A percentile compares a stretch with the other conserved stretches of the same genome.
phyloP scores from a whole-genome alignment of 2,329 filamentous ascomycete species.

The Pyricularia sp. region DNA sequence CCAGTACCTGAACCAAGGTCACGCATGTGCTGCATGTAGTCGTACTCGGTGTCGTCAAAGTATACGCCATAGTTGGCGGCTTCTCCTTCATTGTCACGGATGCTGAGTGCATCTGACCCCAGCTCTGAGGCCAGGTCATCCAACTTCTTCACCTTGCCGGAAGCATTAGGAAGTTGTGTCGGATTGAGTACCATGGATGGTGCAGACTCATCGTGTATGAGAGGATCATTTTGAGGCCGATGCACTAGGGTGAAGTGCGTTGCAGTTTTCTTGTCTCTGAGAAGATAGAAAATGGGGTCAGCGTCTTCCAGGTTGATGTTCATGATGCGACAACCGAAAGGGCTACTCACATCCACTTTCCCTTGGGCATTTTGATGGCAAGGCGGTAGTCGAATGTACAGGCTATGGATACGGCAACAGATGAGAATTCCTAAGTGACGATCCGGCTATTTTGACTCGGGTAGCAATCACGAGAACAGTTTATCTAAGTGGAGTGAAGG shows the following conservation, averaged over 20 bases:
- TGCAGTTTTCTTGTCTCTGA: slow-evolving; percentile 75
- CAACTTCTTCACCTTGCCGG: slow-evolving; percentile 52
- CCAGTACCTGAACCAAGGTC: slow-evolving; percentile 70
- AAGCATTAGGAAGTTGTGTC: slow-evolving; percentile 37
- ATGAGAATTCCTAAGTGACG: background rate
- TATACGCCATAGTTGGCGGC: slow-evolving; percentile 90
- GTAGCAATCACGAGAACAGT: background rate
- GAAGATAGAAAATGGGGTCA: background rate
- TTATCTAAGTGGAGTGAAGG: background rate
- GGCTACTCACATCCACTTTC: slow-evolving; percentile 57
- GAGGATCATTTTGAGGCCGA: slow-evolving; percentile 92
- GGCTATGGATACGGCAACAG: background rate
- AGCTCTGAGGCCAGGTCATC: slow-evolving; percentile 71
- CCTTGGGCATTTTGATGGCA: slow-evolving; percentile 56
- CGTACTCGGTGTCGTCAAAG: slow-evolving; percentile 91
- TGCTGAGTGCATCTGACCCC: slow-evolving; percentile 50
- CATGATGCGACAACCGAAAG: background rate
- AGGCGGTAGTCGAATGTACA: background rate
- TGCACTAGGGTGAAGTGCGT: slow-evolving; percentile 92
- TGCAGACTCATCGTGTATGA: slow-evolving; percentile 85
- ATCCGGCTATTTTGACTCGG: background rate
- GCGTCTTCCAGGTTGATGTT: background rate
- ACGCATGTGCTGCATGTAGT: slow-evolving; percentile 98
- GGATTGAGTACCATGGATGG: slow-evolving; percentile 86
- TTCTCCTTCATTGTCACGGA: slow-evolving; percentile 89